phyloP scores from a whole-genome alignment of 2,329 filamentous ascomycete species.

The Sarocladium kiliense region DNA sequence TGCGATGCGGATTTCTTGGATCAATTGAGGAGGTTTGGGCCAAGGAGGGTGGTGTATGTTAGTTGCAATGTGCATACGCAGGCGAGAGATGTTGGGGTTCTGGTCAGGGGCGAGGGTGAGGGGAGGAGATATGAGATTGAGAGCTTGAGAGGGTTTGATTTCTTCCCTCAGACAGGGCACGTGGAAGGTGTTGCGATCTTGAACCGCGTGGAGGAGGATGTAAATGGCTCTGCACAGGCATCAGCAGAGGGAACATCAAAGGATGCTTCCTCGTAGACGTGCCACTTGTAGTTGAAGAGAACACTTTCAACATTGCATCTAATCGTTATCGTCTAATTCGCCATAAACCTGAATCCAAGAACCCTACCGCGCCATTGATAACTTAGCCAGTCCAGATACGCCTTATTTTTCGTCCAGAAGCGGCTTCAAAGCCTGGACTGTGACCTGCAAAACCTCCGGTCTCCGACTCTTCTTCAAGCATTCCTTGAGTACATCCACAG shows the following conservation, averaged over 20 bases:
- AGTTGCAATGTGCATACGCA: slow-evolving; percentile 98
- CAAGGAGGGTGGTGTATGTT: slow-evolving; percentile 82
- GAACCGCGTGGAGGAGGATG: slow-evolving; percentile 44
- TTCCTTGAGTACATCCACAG: slow-evolving; percentile 62
- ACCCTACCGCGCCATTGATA: no score
- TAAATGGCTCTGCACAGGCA: background rate
- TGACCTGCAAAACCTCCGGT: slow-evolving; percentile 64
- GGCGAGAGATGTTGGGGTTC: slow-evolving; percentile 82
- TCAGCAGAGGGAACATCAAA: background rate
- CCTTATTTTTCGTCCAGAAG: slow-evolving; percentile 42
- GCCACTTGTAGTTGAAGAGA: background rate
- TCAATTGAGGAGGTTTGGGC: slow-evolving; percentile 75
- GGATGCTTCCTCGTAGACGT: background rate
- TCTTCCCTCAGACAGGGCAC: slow-evolving; percentile 83
- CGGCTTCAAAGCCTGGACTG: slow-evolving; percentile 68
- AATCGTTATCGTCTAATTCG: background rate
- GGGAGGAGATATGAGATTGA: slow-evolving; percentile 72
- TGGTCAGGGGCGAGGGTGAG: slow-evolving; percentile 63
- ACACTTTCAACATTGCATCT: background rate
- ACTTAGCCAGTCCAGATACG: background rate
- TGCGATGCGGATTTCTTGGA: slow-evolving; percentile 80
- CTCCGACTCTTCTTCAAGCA: slow-evolving; percentile 65
- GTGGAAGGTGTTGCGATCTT: slow-evolving; percentile 64
- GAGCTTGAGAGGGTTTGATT: slow-evolving; percentile 88
- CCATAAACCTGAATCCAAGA: no score